phyloP scores from a whole-genome alignment of 306 rosid species.

The Amphicarpaea edgeworthii region DNA sequence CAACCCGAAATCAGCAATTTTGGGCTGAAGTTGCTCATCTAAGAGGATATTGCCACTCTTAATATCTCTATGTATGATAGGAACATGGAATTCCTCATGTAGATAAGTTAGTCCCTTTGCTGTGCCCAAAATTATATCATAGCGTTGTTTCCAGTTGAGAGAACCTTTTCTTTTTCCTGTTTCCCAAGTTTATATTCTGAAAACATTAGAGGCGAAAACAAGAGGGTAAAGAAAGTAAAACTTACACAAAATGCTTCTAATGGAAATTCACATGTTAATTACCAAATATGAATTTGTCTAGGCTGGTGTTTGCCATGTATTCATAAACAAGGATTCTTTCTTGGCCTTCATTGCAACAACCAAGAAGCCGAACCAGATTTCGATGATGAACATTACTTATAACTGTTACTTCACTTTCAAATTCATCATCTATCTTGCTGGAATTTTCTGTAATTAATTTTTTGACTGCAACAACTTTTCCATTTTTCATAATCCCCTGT shows the following conservation, averaged over 20 bases:
- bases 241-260: neutral
- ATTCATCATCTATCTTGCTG: slow-evolving; percentile 52
- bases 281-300: slow-evolving; percentile 75
- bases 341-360: slow-evolving; percentile 48
- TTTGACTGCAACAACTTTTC: slow-evolving; percentile 71
- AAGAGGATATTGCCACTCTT: too few species aligned
- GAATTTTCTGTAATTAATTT: slow-evolving; percentile 58
- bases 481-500: slow-evolving; percentile 27
- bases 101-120: too few species aligned
- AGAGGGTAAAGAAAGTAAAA: neutral
- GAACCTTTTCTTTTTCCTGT: too few species aligned
- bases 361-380: slow-evolving; percentile 3
- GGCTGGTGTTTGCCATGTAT: slow-evolving; percentile 64
- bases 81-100: too few species aligned
- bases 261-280: slow-evolving; percentile 1
- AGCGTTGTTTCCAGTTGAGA: too few species aligned
- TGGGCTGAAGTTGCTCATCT: too few species aligned
- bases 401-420: slow-evolving; percentile 80
- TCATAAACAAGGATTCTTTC: slow-evolving; percentile 71
- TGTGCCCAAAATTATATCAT: too few species aligned
- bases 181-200: too few species aligned
- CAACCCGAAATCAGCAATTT: too few species aligned
- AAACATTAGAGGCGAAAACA: neutral
- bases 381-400: slow-evolving; percentile 44
- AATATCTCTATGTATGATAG: too few species aligned